Evolutionary conservation across 2,329 filamentous ascomycete genomes (phyloP), one percentile per base, ranked within the genome.

Genomic region (Emmonsia crescens): DNA sequence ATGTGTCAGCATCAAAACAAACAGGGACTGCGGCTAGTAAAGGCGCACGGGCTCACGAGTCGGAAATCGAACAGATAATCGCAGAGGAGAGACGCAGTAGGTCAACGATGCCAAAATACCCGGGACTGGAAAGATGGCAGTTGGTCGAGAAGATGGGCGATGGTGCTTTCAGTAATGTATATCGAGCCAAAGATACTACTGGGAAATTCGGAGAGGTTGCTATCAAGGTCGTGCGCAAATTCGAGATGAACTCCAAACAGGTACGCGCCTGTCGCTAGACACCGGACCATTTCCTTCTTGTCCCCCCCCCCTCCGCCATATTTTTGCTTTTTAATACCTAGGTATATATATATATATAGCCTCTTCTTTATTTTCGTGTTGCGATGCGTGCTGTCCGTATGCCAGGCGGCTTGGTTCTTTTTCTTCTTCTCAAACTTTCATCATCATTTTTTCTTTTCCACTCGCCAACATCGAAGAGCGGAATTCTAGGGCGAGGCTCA

Each of bases 221-320:
- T 68, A 97, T 99, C 82, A 99, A 99, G 77, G 94, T 99, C 59
- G 94, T 99, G 66, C 89, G 94, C 72, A 97, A 97, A 79, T 97
- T 91, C 74, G 94, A 99, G 78, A 96, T 99, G 90, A 97, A 96
- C 78, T 92, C 87, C 67, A 91, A 88, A 81, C 94, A 97, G 91
- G 94, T 99, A 84, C 84, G 91, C 72, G 71, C 66, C 68, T 68
- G 64, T 63, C 64, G 64, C 64, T 68, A 31, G 14, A 33, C 24
- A 31, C 27, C 14, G 10, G 38, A 27, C 24, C 24, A 42, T 46
- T 44, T 31, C 27, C 24, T 44, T 29, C 8, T 31, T 3, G 6
- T 19, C 29, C 9, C 24, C 27, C 14, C 16, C 10, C 29, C 8
- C 3, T n/a, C 42, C 16, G 19, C 9, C 27, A 1, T n/a, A n/a